A percentile compares a stretch with the other conserved stretches of the same genome.
phyloP scores from a whole-genome alignment of 2,329 filamentous ascomycete genomes.

The Neonectria sp. region DNA sequence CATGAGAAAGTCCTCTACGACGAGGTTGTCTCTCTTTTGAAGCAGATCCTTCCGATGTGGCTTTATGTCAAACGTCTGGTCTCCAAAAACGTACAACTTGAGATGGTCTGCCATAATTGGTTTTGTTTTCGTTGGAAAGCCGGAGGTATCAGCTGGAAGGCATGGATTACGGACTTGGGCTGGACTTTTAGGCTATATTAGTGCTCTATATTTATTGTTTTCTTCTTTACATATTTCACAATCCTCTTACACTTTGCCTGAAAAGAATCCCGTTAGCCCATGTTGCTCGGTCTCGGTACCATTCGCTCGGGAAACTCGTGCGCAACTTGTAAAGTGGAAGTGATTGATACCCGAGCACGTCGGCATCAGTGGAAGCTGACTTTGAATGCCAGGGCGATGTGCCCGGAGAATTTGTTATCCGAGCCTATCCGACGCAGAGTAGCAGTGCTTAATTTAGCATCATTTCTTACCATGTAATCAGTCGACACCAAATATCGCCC shows the following conservation, averaged over 20 bases:
- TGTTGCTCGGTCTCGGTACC: not conserved
- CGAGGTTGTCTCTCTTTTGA: slow-evolving; percentile 40
- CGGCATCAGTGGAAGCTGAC: not conserved
- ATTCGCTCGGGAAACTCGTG: not conserved
- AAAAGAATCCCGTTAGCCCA: not conserved
- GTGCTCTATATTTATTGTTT: not conserved
- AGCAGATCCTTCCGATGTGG: slow-evolving; percentile 33
- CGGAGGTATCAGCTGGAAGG: slow-evolving; percentile 1
- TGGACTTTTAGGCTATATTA: not conserved
- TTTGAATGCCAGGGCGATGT: not conserved
- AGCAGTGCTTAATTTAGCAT: too few relatives aligned
- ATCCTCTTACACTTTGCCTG: not conserved
- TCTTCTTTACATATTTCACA: not conserved
- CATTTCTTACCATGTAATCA: too few relatives aligned
- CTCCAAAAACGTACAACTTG: slow-evolving; percentile 20
- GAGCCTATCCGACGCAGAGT: too few relatives aligned
- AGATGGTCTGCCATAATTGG: not conserved
- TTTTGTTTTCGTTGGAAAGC: not conserved
- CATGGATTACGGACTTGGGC: not conserved
- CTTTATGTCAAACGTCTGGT: slow-evolving; percentile 21
- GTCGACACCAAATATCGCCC: not conserved
- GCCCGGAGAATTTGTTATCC: not conserved
- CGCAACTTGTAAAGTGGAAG: too few relatives aligned
- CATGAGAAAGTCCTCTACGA: slow-evolving; percentile 38
- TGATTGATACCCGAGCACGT: not conserved